Percentiles rank a stretch among this genome's conserved stretches.
Evolutionary conservation across 2,329 filamentous ascomycete species (phyloP).

Genomic region (Metarhizium humberi): DNA sequence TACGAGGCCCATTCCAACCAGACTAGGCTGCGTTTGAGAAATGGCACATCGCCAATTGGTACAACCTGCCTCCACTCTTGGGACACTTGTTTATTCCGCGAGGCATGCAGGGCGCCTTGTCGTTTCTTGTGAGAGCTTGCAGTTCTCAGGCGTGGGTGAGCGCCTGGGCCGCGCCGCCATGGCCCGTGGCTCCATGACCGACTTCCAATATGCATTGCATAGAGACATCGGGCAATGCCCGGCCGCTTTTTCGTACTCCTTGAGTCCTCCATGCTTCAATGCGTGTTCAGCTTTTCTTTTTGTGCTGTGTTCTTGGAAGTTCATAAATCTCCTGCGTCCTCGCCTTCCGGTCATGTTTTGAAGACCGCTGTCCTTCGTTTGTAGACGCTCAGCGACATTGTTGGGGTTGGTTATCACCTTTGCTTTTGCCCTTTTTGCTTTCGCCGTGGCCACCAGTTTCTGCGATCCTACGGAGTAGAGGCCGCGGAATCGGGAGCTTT

Average conservation of each 20-base stretch:
- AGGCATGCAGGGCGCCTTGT: background rate
- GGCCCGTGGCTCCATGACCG: background rate
- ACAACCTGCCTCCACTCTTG: slow-evolving; percentile 1
- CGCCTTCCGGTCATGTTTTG: background rate
- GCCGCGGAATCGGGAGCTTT: background rate
- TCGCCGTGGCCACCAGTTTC: background rate
- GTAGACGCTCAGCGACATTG: background rate
- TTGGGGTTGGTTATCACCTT: background rate
- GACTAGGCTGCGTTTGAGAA: background rate
- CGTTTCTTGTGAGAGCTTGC: background rate
- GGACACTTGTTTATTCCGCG: background rate
- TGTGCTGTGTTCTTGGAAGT: background rate
- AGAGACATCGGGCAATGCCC: background rate
- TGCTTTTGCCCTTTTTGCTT: background rate
- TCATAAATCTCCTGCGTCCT: background rate
- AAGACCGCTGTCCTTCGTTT: background rate
- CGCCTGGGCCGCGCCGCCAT: background rate
- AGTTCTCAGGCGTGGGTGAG: background rate
- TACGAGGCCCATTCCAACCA: slow-evolving; percentile 7
- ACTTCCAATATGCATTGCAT: background rate
- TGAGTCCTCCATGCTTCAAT: background rate
- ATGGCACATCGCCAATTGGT: background rate
- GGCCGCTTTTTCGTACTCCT: background rate
- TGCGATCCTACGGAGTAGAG: background rate
- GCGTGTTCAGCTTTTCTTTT: slow-evolving; percentile 1